phyloP scores from a whole-genome alignment of 2,329 filamentous ascomycete genomes.

The Grosmannia clavigera region DNA sequence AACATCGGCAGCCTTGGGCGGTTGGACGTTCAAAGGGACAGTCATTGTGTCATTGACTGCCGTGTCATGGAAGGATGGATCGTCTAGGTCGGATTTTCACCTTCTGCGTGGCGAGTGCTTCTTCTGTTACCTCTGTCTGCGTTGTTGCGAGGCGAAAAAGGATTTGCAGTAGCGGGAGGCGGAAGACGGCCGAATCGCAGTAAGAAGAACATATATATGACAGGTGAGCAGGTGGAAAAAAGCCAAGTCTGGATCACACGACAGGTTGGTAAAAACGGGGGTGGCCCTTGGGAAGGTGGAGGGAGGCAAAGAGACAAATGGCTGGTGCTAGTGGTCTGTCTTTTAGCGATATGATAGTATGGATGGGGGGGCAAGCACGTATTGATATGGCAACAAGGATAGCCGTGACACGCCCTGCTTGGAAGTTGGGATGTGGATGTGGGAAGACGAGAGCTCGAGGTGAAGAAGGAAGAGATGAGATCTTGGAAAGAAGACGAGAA shows the following conservation, averaged over 20 bases:
- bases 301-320: not conserved
- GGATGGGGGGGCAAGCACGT: too few species aligned
- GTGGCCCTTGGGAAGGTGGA: not conserved
- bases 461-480: not conserved
- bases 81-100: not conserved
- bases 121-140: not conserved
- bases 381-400: too few species aligned
- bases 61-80: not conserved
- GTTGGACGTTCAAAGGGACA: slow-evolving; percentile 32
- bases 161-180: not conserved
- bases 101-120: not conserved
- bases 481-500: not conserved
- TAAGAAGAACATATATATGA: not conserved
- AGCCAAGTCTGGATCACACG: not conserved
- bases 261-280: not conserved
- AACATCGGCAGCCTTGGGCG: slow-evolving; percentile 27
- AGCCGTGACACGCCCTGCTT: not conserved
- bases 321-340: not conserved
- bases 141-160: not conserved
- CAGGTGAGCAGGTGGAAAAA: not conserved
- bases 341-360: too few species aligned
- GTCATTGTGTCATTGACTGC: slow-evolving; percentile 27
- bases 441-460: not conserved
- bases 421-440: not conserved
- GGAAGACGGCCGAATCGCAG: not conserved